phyloP scores from a whole-genome alignment of 208 protist genomes.

The Entamoeba moshkovskii region DNA sequence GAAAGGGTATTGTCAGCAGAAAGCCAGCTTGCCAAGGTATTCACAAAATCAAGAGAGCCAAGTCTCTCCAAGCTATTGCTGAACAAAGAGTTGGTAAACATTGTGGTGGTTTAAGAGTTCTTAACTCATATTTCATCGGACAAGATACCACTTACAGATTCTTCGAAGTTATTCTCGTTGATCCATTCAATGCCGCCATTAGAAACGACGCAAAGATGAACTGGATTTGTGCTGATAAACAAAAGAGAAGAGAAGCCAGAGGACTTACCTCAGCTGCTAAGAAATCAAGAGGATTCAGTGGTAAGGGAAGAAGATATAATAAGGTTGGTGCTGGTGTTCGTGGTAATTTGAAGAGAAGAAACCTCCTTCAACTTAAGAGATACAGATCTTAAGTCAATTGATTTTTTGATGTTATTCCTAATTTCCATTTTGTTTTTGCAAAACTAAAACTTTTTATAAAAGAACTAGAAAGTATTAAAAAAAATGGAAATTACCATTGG shows the following conservation, averaged over 20 bases:
- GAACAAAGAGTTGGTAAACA: slow-evolving; percentile 85
- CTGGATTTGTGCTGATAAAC: slow-evolving; percentile 88
- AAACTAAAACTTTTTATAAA: not conserved
- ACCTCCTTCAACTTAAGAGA: slow-evolving; percentile 71
- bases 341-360: slow-evolving; percentile 89
- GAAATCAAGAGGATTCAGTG: slow-evolving; percentile 75
- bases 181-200: slow-evolving; percentile 86
- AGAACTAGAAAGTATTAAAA: not conserved
- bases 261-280: slow-evolving; percentile 89
- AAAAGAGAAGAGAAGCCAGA: slow-evolving; percentile 85
- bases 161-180: slow-evolving; percentile 90
- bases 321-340: slow-evolving; percentile 77
- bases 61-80: slow-evolving; percentile 76
- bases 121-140: slow-evolving; percentile 99
- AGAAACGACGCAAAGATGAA: slow-evolving; percentile 89
- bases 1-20: slow-evolving; percentile 88
- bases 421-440: not conserved
- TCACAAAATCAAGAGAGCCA: slow-evolving; percentile 79
- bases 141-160: slow-evolving; percentile 53
- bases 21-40: slow-evolving; percentile 92
- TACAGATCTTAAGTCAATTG: slow-evolving; percentile 52
- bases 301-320: slow-evolving; percentile 75
- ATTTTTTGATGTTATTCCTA: not conserved
- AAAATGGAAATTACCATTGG: not conserved
- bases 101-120: slow-evolving; percentile 82